Evolutionary conservation across 1,284 basidiomycete genomes (phyloP), one percentile per base, ranked within the genome.

Genomic region (Cystobasidiaceae sp.): DNA sequence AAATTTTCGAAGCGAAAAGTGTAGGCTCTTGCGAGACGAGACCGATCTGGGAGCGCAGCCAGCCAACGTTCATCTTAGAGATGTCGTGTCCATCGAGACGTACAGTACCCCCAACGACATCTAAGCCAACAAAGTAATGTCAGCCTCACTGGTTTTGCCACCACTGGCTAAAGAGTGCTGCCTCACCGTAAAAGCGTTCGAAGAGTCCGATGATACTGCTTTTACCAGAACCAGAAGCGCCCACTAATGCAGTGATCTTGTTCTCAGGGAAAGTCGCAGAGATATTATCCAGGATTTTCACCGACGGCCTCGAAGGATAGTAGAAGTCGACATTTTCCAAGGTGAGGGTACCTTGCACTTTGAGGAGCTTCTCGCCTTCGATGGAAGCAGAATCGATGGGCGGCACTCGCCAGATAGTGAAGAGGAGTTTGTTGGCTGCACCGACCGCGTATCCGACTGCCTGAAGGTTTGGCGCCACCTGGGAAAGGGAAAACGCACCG

Each of bases 211-310:
- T 69, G 27, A 72, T 66, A 27, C 79, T 79, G 1, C 87, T 89
- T 76, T 97, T 96, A 25, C 93, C 93, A 9, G 86, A 89, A 4
- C 92, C 93, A 50, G 87, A 90, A 2, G 90, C 89, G 55, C 93
- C 92, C 60, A 96, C 92, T 45, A 96, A 83, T 23, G 46, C 77
- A 62, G 57, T 77, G 67, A 57, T 74, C 70, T 65, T 68, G 21
- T 80, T 80, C 1, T 77, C 76, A 9, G 76, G 74, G 58, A 81
- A 79, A 1, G 73, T 71, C 4, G 77, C 77, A 9, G 71, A 75
- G 33, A 80, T 72, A 39, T 86, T 85, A 74, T 90, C 88, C 67
- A 96, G 83, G 51, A 97, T 89, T n/a, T 84, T 85, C 0, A 94
- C 86, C 50, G 84, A 82, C 0, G 89, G 89, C 21, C 94, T 87